Percentiles rank a stretch among this genome's conserved stretches.
phyloP scores from a whole-genome alignment of 495 filamentous ascomycete genomes.

The Haplographium delicatum region DNA sequence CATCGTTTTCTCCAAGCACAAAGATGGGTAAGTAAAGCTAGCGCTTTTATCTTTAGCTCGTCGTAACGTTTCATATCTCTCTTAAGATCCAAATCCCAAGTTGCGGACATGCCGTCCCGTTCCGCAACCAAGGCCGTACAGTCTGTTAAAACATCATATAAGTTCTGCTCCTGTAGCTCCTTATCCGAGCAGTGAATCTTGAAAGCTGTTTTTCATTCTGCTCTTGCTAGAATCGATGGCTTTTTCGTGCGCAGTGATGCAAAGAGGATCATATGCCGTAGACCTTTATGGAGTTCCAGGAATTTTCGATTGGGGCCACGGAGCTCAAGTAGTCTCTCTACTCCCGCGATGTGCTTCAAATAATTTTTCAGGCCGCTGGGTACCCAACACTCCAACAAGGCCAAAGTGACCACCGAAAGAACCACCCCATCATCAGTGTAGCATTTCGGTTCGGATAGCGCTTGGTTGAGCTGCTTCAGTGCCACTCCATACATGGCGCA shows the following conservation, averaged over 20 bases:
- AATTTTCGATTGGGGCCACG: not conserved
- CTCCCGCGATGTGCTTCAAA: not conserved
- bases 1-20: not conserved
- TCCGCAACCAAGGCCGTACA: not conserved
- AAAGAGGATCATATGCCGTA: slow-evolving; percentile 3
- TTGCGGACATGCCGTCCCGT: not conserved
- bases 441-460: not conserved
- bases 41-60: not conserved
- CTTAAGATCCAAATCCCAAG: not conserved
- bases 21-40: not conserved
- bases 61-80: not conserved
- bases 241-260: not conserved
- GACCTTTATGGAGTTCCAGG: not conserved
- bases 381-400: not conserved
- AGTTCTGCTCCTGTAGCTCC: not conserved
- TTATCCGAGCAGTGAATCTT: not conserved
- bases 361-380: not conserved
- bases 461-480: slow-evolving; percentile 4
- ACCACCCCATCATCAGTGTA: not conserved
- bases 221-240: not conserved
- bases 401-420: not conserved
- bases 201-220: not conserved
- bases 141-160: not conserved
- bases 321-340: not conserved
- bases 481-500: slow-evolving; percentile 1